phyloP scores from a whole-genome alignment of 805 yeast genomes.

The Blastobotrys americana region DNA sequence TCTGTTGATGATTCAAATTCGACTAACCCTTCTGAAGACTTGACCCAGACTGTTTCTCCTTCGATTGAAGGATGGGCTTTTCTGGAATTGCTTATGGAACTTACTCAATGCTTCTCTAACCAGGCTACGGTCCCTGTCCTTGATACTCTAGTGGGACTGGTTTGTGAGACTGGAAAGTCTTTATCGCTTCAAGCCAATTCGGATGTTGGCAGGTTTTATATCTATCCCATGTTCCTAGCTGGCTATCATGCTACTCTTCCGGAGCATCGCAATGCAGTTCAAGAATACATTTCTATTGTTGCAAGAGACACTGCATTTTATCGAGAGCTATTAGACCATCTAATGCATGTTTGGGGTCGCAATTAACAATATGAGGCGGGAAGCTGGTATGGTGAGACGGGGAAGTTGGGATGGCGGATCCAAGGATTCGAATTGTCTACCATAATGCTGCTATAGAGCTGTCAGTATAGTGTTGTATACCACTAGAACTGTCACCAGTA shows the following conservation, averaged over 20 bases:
- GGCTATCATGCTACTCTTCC: not conserved
- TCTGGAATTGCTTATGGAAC: not conserved
- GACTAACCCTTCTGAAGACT: not conserved
- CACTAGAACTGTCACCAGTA: too few species aligned
- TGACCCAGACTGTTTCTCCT: not conserved
- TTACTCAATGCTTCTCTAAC: not conserved
- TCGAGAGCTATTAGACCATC: not conserved
- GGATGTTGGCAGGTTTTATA: not conserved
- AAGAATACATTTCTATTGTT: not conserved
- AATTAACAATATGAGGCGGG: too few species aligned
- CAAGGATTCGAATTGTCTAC: too few species aligned
- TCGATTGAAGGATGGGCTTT: not conserved
- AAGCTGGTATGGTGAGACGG: too few species aligned
- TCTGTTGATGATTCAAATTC: constrained; percentile 2
- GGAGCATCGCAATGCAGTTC: not conserved
- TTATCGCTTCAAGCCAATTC: not conserved
- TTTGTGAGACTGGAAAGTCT: not conserved
- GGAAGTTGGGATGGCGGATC: too few species aligned
- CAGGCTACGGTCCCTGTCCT: not conserved
- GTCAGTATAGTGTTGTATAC: too few species aligned
- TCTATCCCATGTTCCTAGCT: not conserved
- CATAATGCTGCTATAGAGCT: too few species aligned
- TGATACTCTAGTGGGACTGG: not conserved
- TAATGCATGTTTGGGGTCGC: constrained; percentile 1
- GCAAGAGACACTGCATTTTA: not conserved